Percentiles rank a stretch among this genome's conserved stretches.
Evolutionary conservation across 352 stramenopile species (phyloP).

Genomic region (Pythium aristosporum): DNA sequence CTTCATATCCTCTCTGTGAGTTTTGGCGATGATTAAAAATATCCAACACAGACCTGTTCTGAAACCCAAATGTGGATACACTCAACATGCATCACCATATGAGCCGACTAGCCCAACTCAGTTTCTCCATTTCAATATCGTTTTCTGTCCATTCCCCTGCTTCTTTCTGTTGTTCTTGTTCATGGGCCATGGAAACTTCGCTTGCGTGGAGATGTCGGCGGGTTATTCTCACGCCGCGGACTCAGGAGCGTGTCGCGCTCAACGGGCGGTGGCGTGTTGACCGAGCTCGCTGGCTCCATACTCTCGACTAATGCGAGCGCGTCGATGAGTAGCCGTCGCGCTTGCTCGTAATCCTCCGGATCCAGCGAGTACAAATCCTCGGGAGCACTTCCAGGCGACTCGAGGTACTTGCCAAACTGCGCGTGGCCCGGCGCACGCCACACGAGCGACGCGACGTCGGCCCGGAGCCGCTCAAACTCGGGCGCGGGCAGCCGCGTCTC

Average conservation of each 20-base stretch:
- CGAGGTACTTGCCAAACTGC: conserved; percentile 38
- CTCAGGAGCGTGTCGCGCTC: neutral
- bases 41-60: conserved; percentile 89
- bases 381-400: neutral
- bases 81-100: conserved; percentile 92
- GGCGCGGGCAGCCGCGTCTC: conserved; percentile 32
- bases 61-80: conserved; percentile 78
- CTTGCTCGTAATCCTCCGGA: conserved; percentile 60
- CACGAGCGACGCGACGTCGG: conserved; percentile 55
- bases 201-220: conserved; percentile 9
- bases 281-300: conserved; percentile 1
- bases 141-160: neutral
- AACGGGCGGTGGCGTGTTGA: neutral
- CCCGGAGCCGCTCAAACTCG: conserved; percentile 55
- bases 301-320: conserved; percentile 37
- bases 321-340: conserved; percentile 60
- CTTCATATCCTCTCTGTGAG: conserved; percentile 18
- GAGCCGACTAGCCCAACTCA: conserved; percentile 34
- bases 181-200: conserved; percentile 11
- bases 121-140: neutral
- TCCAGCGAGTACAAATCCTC: conserved; percentile 76
- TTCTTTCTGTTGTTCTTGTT: neutral
- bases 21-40: conserved; percentile 74
- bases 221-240: neutral
- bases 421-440: conserved; percentile 59